Conservation (phyloP, 768 basidiomycete species). For the Mycena pura region DNA sequence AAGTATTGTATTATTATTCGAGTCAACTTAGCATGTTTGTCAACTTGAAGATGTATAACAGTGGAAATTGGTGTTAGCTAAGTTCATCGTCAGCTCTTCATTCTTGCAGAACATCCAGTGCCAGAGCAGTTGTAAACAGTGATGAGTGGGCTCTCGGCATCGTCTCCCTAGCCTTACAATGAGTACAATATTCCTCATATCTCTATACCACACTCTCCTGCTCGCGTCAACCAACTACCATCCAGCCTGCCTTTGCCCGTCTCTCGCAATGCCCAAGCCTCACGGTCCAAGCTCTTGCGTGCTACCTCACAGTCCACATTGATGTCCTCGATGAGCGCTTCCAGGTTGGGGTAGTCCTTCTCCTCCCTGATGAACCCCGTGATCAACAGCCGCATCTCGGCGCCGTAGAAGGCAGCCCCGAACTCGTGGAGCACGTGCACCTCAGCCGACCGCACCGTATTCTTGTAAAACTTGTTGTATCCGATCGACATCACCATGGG, state of each 20-base stretch:
- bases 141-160: too few species aligned
- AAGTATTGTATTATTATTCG: too few species aligned
- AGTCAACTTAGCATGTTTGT: too few species aligned
- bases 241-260: slow-evolving; percentile 33
- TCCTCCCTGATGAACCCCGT: slow-evolving; percentile 31
- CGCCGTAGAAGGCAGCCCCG: slow-evolving; percentile 37
- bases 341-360: slow-evolving; percentile 25
- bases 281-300: slow-evolving; percentile 35
- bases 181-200: too few species aligned
- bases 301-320: slow-evolving; percentile 36
- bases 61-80: too few species aligned
- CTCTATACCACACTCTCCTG: too few species aligned
- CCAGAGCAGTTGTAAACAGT: too few species aligned
- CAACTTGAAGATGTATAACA: too few species aligned
- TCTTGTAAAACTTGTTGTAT: slow-evolving; percentile 34
- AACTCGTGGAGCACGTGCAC: slow-evolving; percentile 37
- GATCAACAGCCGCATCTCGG: slow-evolving; percentile 35
- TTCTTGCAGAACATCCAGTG: too few species aligned
- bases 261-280: slow-evolving; percentile 35
- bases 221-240: slow-evolving; percentile 34
- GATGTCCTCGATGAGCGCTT: slow-evolving; percentile 38
- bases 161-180: too few species aligned
- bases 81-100: too few species aligned
- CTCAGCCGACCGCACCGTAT: slow-evolving; percentile 36
- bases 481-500: slow-evolving; percentile 42